Base-by-base conservation (phyloP, 495 filamentous ascomycete genomes). In the Aspergillus incahuasiensis region DNA sequence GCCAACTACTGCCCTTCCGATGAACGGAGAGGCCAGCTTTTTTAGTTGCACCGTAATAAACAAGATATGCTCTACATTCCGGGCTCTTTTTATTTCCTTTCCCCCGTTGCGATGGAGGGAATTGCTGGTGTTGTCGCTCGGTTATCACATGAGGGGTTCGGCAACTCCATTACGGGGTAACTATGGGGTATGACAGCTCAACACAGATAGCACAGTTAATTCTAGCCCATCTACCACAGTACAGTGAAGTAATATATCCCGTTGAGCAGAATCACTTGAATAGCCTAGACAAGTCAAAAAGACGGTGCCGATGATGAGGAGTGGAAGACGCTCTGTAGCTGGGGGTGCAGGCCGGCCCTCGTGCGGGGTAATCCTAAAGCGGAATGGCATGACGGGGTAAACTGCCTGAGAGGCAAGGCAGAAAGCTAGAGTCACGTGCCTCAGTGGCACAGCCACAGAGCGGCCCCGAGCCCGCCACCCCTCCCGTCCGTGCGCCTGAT, bases 311-410 rank as follows among this genome's bases (percentile, higher is more conserved):
- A 32, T 21, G 40, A 11, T 5, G 24, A 18, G 16, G 32, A 30
- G 34, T 15, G 34, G 2, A 11, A 15, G 13, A 12, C 38, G 8
- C 12, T 35, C 6, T 11, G 32, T 15, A 35, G 32, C 5, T 5
- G 9, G 32, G 32, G 32, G 3, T 40, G 38, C 12, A 15, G n/a
- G 28, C 39, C n/a, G 5, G 18, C 2, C 20, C 39, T n/a, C 49
- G 60, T 63, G 60, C 60, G 60, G 60, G 60, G 60, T 59, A 55
- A 43, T 21, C 60, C 44, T 38, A 48, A 63, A 54, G 20, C 42
- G 60, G 43, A 24, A 58, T 54, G 53, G 18, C 20, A 41, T 25
- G 43, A 40, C 39, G 56, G 52, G 47, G 55, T 48, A 44, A 20
- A 0, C 5, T 48, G 52, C 54, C 54, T 56, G 9, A 28, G 11